Conservation (phyloP, 768 basidiomycete species). For the Termitomyces sp. region DNA sequence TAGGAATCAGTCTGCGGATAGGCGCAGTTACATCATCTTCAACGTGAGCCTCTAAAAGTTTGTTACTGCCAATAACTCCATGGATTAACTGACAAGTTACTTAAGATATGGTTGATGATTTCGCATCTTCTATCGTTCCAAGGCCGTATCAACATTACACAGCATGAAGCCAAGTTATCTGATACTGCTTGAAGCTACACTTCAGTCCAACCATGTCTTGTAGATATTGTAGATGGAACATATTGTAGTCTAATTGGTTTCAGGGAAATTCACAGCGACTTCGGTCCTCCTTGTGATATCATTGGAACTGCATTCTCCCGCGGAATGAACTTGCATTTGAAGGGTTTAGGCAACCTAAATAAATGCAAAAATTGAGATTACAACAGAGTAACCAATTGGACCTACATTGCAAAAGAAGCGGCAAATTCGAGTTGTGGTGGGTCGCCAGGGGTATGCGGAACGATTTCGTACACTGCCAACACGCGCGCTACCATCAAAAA, state of each 20-base stretch:
- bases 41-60: slow-evolving; percentile 15
- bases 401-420: neutral
- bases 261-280: too few relatives aligned
- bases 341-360: neutral
- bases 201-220: neutral
- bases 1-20: slow-evolving; percentile 14
- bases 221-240: too few relatives aligned
- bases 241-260: too few relatives aligned
- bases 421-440: neutral
- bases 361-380: too few relatives aligned
- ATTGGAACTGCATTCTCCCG: neutral
- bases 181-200: neutral
- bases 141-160: neutral
- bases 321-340: neutral
- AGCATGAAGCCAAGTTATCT: neutral
- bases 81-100: neutral
- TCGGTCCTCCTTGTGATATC: too few relatives aligned
- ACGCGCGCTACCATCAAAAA: neutral
- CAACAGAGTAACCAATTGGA: neutral
- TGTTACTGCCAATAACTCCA: neutral
- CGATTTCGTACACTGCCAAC: neutral
- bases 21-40: slow-evolving; percentile 18
- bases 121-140: slow-evolving; percentile 9
- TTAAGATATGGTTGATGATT: slow-evolving; percentile 18
- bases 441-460: neutral